Evolutionary conservation across 306 rosid species (phyloP), one percentile per base, ranked within the genome.

Genomic region (Dalbergia oliveri): DNA sequence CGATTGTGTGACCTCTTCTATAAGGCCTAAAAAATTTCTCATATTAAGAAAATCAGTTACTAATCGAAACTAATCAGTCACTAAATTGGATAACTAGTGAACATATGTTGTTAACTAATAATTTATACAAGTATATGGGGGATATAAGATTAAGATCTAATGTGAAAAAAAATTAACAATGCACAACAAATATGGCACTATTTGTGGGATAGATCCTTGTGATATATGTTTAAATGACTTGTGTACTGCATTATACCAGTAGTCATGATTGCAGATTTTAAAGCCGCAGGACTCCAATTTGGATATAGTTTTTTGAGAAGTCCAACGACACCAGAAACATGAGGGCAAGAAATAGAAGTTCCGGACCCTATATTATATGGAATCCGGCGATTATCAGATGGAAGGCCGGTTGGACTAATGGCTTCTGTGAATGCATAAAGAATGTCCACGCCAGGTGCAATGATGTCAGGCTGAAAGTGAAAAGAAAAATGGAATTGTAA

Each of bases 371-470:
- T 13, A 14, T 11, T 49, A 13, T 11, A 49, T 14, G 56, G 56
- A 14, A 49, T 49, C 16, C 56, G 0, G 6, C 89, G 90, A 44
- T 26, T 63, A 65, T 89, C 93, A 3, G 12, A 39, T 1, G 3
- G 8, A 15, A 44, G 13, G 26, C 68, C 78, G 19, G 87, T 57
- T 64, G 83, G 85, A 13, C 82, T 68, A 11, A 13, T 0, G 4
- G 76, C 91, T 85, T 81, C 83, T 9, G 81, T 5, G 74, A 0
- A 11, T 49, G 56, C 56, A 49, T 1, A 11, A 49, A 49, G n/a
- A 11, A 49, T 49, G 56, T 49, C 16, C 16, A 49, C 56, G 3
- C 56, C 56, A 1, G 56, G 56, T 11, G 56, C 56, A 49, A 13
- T 11, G 1, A 49, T 14, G 6, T 49, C 56, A 49, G 56, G 56